Conservation (phyloP, 2,329 filamentous ascomycete species). For the Stachybotrys chartarum region DNA sequence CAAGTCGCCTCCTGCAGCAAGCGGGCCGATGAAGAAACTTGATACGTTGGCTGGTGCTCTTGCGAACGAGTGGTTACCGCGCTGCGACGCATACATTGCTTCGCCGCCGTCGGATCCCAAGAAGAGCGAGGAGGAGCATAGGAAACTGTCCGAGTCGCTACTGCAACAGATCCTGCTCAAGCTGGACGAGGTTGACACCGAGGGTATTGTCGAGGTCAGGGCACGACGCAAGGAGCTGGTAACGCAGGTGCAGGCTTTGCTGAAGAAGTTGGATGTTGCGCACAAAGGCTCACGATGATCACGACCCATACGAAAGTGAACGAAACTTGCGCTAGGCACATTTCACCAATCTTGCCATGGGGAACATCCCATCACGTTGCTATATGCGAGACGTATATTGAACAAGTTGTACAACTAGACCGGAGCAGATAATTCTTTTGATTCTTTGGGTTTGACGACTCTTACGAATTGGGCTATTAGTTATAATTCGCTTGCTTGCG, state of each 20-base stretch:
- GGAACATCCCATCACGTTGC: neutral
- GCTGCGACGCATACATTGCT: conserved; percentile 54
- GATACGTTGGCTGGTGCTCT: conserved; percentile 61
- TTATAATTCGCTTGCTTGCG: neutral
- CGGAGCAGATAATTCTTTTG: neutral
- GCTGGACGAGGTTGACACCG: conserved; percentile 67
- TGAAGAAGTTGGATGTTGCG: conserved; percentile 55
- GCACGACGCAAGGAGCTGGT: conserved; percentile 64
- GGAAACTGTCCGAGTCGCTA: conserved; percentile 67
- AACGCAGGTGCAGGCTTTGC: conserved; percentile 59
- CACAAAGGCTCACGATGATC: neutral
- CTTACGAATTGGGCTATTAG: neutral
- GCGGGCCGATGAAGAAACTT: conserved; percentile 46
- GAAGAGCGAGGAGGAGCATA: conserved; percentile 67
- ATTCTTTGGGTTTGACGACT: neutral
- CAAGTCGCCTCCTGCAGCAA: conserved; percentile 19
- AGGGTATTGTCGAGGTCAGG: conserved; percentile 59
- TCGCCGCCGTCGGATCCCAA: conserved; percentile 58
- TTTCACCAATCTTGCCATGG: neutral
- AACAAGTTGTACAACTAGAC: neutral
- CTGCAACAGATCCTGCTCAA: conserved; percentile 72
- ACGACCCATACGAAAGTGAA: neutral
- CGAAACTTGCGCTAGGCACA: neutral
- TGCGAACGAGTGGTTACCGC: conserved; percentile 54
- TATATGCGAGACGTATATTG: neutral